Evolutionary conservation across 177 flowering plant genomes (phyloP), one percentile per base, ranked within the genome.

Genomic region (Telopea speciosissima): DNA sequence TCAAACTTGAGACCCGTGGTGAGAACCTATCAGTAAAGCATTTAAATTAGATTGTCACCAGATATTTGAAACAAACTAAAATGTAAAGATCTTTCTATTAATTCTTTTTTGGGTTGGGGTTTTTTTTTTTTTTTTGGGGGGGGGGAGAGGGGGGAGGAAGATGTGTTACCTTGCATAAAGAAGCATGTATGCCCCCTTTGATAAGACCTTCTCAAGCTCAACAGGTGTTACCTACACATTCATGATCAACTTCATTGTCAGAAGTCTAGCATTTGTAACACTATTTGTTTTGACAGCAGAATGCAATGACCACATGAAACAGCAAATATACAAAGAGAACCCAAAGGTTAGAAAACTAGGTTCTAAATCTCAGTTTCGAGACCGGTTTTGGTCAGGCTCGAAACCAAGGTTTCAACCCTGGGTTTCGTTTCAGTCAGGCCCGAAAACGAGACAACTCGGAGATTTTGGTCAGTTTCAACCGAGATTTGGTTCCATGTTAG

Each of bases 161-260:
- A 66, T 26, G 5, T 4, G 16, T 79, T 74, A 92, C 97, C 97
- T 89, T 25, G 97, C 81, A 73, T 92, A 92, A 22, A 92, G 79
- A 67, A 92, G 94, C 93, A 90, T 87, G 79, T 92, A 89, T 66
- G 97, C 97, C 65, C 83, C 88, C 73, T 83, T 81, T 17, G 87
- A 79, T 62, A 88, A 76, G 60, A 90, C 97, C 22, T 78, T 83
- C 54, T 85, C 89, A 58, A 82, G 80, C 52, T 90, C 96, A 78
- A 85, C 87, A 13, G 90, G 68, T 71, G 85, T 85, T n/a, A 90
- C 97, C 96, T 92, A 70, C 16, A 62, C 74, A 75, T 49, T 63
- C 61, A 78, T 42, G 40, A 44, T 49, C 54, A 81, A 36, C 22
- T 75, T 60, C 63, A 40, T 58, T 16, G 59, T 74, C 68, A 62